Conservation (phyloP, 2,329 filamentous ascomycete genomes). For the Scytalidium lignicola region DNA sequence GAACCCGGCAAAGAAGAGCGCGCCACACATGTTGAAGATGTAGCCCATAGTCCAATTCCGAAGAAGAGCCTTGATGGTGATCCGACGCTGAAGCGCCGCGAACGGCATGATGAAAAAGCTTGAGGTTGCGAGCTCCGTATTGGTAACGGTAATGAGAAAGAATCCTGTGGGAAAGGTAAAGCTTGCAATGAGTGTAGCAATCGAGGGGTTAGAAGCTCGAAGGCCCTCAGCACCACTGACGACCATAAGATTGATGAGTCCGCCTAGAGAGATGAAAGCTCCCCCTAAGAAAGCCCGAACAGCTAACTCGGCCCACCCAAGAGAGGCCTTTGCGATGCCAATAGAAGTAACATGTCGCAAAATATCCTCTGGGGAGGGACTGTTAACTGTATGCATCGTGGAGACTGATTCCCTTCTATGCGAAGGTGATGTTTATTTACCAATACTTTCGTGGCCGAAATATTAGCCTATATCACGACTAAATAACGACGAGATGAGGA, state of each 20-base stretch:
- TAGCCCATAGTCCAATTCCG: constrained; percentile 2
- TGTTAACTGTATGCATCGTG: not conserved
- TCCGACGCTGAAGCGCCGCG: not conserved
- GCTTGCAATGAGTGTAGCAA: constrained; percentile 1
- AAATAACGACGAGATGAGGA: too few species aligned
- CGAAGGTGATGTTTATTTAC: too few species aligned
- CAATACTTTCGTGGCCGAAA: too few species aligned
- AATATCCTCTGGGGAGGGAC: not conserved
- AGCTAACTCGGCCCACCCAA: constrained; percentile 1
- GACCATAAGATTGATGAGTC: not conserved
- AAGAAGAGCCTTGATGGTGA: not conserved
- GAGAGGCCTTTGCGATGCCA: not conserved
- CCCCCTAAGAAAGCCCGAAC: constrained; percentile 2
- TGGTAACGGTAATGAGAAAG: too few species aligned
- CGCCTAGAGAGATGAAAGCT: not conserved
- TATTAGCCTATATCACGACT: too few species aligned
- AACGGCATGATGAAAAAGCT: not conserved
- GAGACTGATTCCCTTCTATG: too few species aligned
- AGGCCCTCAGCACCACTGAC: not conserved
- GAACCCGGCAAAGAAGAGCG: constrained; percentile 4
- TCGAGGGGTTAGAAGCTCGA: constrained; percentile 1
- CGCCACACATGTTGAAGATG: constrained; percentile 1
- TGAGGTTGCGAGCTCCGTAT: too few species aligned
- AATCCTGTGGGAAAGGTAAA: constrained; percentile 2
- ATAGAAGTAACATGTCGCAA: not conserved